Evolutionary conservation across 352 stramenopile genomes (phyloP), one percentile per base, ranked within the genome.

Genomic region (Phytophthora fragariae): DNA sequence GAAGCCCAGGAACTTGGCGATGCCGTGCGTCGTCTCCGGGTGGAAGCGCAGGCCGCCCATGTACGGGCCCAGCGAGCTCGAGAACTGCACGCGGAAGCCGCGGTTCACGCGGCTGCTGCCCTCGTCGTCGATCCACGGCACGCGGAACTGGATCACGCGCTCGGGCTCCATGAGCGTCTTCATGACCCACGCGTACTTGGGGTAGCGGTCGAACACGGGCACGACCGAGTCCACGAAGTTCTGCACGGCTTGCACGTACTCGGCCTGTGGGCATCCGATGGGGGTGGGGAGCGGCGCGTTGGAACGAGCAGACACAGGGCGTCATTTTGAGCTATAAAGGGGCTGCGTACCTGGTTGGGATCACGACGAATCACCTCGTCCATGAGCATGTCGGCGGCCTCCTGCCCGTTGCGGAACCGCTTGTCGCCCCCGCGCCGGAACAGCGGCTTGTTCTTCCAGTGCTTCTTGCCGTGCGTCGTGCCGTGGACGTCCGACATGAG

Each of bases 1-100:
- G 74, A 99, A 99, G 24, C 87, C 95, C 21, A 98, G 78, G 62
- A 97, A 94, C 80, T 98, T 98, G 74, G 89, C 85, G 17, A 90
- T 94, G 64, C 88, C 85, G 69, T 93, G 85, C 61, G 93, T 98
- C 37, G 98, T 92, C 68, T 98, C 85, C 14, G 85, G 83, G 65
- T 98, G 91, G 81, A 99, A 98, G 62, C 98, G 96, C 24, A 99
- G 78, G n/a, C 91, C 92, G 57, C 98, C 98, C 73, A 99, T 97
- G 81, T 99, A 99, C 39, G 96, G 97, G 31, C 89, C 89, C 61
- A 91, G 66, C 29, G 87, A 86, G 68, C 87, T 94, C 6, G 92
- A 98, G 75, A 99, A 99, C 85, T 99, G 98, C 68, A 99, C 95
- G 57, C 97, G 96, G 84, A 97, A 99, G 55, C 97, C 98, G 37